These are phyloP conservation scores for Scheffersomyces quercinus DNA, from an alignment of 1,139 yeast species.

Conservation along the genomic window DNA sequence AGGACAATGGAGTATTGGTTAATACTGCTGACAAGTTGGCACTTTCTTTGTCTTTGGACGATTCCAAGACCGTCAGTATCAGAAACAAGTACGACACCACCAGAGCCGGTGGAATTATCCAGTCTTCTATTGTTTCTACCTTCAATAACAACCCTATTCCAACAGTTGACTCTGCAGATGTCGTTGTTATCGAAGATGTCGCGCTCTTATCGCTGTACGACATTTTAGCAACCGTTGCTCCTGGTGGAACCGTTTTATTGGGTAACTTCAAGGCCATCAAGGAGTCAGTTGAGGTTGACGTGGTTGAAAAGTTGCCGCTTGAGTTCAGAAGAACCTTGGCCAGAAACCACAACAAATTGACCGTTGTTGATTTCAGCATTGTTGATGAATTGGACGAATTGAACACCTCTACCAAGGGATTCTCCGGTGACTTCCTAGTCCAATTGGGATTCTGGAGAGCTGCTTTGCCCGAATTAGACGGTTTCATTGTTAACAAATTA, in stretches of 20 bases:
- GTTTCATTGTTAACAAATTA: conserved; percentile 74
- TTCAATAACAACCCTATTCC: conserved; percentile 25
- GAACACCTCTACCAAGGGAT: conserved; percentile 69
- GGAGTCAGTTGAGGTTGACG: conserved; percentile 41
- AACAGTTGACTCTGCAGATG: conserved; percentile 58
- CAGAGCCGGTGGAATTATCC: conserved; percentile 73
- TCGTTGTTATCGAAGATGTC: conserved; percentile 62
- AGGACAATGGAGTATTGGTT: conserved; percentile 57
- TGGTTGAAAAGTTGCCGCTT: conserved; percentile 52
- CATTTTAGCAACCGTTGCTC: conserved; percentile 58
- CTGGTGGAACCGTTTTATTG: conserved; percentile 58
- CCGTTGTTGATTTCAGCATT: conserved; percentile 57
- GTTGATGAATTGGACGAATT: conserved; percentile 52
- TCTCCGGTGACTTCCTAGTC: conserved; percentile 61
- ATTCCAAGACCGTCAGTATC: conserved; percentile 51
- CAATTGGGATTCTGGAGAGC: conserved; percentile 83
- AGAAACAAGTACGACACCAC: conserved; percentile 72
- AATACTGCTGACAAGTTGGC: conserved; percentile 68
- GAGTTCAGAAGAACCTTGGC: conserved; percentile 58
- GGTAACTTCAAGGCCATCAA: conserved; percentile 42
- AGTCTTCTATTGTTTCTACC: conserved; percentile 57
- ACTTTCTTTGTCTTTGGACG: conserved; percentile 69
- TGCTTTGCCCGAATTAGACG: conserved; percentile 62
- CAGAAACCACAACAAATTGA: conserved; percentile 51
- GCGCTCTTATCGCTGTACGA: conserved; percentile 57